phyloP scores from a whole-genome alignment of 352 stramenopile genomes.

The Phytophthora pistaciae region DNA sequence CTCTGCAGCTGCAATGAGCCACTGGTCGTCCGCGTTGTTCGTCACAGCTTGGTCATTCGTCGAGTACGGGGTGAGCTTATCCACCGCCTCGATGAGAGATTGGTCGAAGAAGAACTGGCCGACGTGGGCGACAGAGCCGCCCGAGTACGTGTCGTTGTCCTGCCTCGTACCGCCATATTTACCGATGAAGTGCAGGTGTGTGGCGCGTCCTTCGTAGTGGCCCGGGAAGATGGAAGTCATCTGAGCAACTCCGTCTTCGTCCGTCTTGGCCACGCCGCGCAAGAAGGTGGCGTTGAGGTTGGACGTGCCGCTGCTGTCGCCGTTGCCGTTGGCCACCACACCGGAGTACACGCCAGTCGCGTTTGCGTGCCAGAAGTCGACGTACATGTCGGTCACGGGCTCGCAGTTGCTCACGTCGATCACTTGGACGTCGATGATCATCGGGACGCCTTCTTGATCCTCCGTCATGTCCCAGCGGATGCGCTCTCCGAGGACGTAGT shows the following conservation, averaged over 20 bases:
- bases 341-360: constrained; percentile 36
- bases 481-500: constrained; percentile 34
- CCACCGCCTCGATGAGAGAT: constrained; percentile 24
- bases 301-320: constrained; percentile 14
- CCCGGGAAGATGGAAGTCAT: constrained; percentile 35
- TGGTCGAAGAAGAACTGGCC: constrained; percentile 43
- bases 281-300: constrained; percentile 37
- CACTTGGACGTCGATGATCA: constrained; percentile 36
- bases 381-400: constrained; percentile 27
- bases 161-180: constrained; percentile 27
- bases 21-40: constrained; percentile 25
- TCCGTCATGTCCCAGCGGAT: constrained; percentile 33
- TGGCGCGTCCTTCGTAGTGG: constrained; percentile 31
- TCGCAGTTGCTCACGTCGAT: constrained; percentile 34
- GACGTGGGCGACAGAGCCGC: constrained; percentile 24
- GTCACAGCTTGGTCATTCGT: constrained; percentile 21
- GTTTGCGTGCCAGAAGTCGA: constrained; percentile 41
- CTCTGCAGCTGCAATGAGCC: constrained; percentile 1
- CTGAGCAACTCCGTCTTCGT: constrained; percentile 30
- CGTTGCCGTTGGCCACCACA: constrained; percentile 29
- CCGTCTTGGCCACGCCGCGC: constrained; percentile 26
- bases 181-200: constrained; percentile 31
- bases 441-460: constrained; percentile 19
- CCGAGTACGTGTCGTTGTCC: constrained; percentile 31
- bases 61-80: constrained; percentile 13